Evolutionary conservation across 306 rosid species (phyloP), one percentile per base, ranked within the genome.

Genomic region (Medicago arabica): DNA sequence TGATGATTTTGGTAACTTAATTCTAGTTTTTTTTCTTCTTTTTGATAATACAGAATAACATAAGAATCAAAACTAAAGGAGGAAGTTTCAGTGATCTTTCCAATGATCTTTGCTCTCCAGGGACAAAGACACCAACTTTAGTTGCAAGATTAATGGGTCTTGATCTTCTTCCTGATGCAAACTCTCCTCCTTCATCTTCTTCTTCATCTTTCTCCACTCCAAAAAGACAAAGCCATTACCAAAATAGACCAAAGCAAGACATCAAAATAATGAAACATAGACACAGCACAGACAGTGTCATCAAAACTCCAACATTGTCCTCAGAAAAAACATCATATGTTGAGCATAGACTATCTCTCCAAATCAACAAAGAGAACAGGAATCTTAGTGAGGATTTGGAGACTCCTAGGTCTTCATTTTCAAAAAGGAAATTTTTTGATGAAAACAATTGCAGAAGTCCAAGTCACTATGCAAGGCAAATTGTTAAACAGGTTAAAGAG

Each of bases 91-190:
- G 51, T 68, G 96, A 90, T 60, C 8, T 81, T 47, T 85, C 86
- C 16, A 70, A 55, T 67, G 96, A 90, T 47, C 4, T 80, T 44
- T 88, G 87, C 39, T 83, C 99, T 39, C 99, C 99, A 4, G 89
- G 86, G 39, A 80, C 92, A 18, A 96, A 92, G 75, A 96, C 98
- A 18, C 99, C 99, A 71, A 90, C 82, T 70, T 85, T 96, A 79
- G 98, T 96, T 18, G 99, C 99, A 8, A 90, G 99, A 75, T 63
- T 96, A 50, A 96, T 96, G 99, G 99, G 98, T 71, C 91, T 96
- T 54, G 99, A 96, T 70, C 93, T 88, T 84, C 98, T 96, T 75
- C 98, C 98, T 4, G 97, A 85, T 63, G 57, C 84, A 53, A 69
- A 72, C 15, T 78, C 90, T 59, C 66, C 90, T 14, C 68, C 88